These are phyloP conservation scores for Goffeauzyma gilvescens DNA, from an alignment of 768 basidiomycete genomes.

Conservation along the genomic window DNA sequence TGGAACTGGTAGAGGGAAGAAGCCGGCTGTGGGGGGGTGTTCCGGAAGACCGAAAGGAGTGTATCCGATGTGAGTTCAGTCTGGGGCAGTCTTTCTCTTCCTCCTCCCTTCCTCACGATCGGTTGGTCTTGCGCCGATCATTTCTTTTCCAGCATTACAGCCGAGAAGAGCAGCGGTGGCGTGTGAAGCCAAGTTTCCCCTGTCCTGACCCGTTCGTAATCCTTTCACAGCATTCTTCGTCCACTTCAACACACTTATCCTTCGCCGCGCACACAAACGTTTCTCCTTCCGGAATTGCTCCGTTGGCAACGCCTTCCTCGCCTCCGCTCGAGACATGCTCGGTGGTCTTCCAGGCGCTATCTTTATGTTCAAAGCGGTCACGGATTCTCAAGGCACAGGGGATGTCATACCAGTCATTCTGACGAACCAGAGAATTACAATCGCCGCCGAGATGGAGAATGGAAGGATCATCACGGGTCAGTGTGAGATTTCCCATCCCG, in stretches of 20 bases:
- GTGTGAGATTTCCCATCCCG: slow-evolving; percentile 10
- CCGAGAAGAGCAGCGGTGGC: too few species aligned
- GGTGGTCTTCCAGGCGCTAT: slow-evolving; percentile 82
- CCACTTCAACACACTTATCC: slow-evolving; percentile 69
- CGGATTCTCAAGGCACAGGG: slow-evolving; percentile 51
- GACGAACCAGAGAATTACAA: slow-evolving; percentile 82
- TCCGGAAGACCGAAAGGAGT: slow-evolving; percentile 74
- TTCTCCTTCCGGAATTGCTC: slow-evolving; percentile 78
- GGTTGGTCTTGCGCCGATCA: too few species aligned
- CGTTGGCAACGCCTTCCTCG: slow-evolving; percentile 78
- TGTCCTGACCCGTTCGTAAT: neutral
- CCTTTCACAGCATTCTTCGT: slow-evolving; percentile 83
- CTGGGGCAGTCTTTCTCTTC: neutral
- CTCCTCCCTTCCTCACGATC: too few species aligned
- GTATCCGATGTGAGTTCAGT: slow-evolving; percentile 51
- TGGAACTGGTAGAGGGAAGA: slow-evolving; percentile 72
- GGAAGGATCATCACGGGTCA: slow-evolving; percentile 67
- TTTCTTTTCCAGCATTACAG: too few species aligned
- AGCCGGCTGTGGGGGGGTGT: slow-evolving; percentile 67
- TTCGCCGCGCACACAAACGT: slow-evolving; percentile 77
- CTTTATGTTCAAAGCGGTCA: slow-evolving; percentile 81
- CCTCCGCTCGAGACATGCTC: slow-evolving; percentile 74
- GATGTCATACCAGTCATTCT: slow-evolving; percentile 71
- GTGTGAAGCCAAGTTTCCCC: too few species aligned
- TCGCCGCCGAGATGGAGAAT: slow-evolving; percentile 70